A percentile compares a stretch with the other conserved stretches of the same genome.
phyloP scores from a whole-genome alignment of 331 rosid species.

The Malus hybrid region DNA sequence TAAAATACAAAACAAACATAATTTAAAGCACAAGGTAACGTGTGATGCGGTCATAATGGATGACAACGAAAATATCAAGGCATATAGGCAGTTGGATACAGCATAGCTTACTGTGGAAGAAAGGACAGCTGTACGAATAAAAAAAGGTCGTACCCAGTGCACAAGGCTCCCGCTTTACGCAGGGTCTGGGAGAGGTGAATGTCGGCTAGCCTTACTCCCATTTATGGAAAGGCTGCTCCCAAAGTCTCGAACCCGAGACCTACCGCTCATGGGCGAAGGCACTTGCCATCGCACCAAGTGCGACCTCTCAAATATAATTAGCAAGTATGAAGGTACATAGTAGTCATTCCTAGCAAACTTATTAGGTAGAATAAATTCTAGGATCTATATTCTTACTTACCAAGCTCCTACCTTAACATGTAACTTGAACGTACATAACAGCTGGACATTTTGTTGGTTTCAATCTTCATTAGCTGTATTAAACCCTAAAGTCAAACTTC shows the following conservation, averaged over 20 bases:
- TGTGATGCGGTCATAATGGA: not conserved
- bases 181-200: too few species aligned
- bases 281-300: too few species aligned
- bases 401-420: not conserved
- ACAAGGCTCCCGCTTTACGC: too few species aligned
- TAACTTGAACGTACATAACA: not conserved
- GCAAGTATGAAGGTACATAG: not conserved
- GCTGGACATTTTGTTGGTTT: not conserved
- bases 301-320: too few species aligned
- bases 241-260: too few species aligned
- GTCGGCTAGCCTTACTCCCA: too few species aligned
- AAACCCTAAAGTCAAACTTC: not conserved
- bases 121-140: not conserved
- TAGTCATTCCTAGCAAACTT: not conserved
- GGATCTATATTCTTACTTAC: not conserved
- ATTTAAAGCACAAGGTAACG: not conserved
- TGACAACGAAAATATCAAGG: not conserved
- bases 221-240: too few species aligned
- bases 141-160: too few species aligned
- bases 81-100: not conserved
- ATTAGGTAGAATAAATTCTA: not conserved
- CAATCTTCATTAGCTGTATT: not conserved
- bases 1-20: constrained; percentile 6
- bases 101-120: not conserved
- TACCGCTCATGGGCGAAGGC: too few species aligned